Evolutionary conservation across 768 basidiomycete species (phyloP).

Genomic region (Macrolepiota albuminosa): DNA sequence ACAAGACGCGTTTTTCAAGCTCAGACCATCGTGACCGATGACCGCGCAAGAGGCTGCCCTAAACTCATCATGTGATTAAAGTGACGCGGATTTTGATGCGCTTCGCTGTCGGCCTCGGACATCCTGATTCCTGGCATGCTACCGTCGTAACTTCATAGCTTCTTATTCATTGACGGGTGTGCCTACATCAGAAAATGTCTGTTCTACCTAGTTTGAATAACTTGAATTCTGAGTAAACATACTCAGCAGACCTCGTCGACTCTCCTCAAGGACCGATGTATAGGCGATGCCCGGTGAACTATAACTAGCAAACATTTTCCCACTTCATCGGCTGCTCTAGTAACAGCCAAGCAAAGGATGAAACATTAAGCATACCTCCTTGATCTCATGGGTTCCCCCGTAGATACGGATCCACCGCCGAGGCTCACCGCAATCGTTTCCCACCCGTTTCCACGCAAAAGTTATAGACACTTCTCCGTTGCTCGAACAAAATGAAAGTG

Average conservation of each 20-base stretch:
- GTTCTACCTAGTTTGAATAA: too few relatives aligned
- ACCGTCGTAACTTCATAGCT: too few relatives aligned
- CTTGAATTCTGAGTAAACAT: too few relatives aligned
- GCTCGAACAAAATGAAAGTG: not conserved
- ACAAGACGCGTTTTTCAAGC: conserved; percentile 16
- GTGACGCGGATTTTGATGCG: too few relatives aligned
- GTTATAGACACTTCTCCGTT: not conserved
- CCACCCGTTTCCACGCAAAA: not conserved
- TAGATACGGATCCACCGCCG: not conserved
- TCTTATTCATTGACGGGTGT: too few relatives aligned
- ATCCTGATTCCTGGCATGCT: too few relatives aligned
- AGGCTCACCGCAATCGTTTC: not conserved
- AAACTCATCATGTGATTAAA: conserved; percentile 4
- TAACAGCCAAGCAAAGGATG: not conserved
- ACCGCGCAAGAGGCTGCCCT: conserved; percentile 15
- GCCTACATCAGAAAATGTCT: too few relatives aligned
- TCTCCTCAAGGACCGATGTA: not conserved
- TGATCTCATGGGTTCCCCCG: not conserved
- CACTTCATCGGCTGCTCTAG: not conserved
- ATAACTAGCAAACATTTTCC: not conserved
- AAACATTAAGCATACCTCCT: not conserved
- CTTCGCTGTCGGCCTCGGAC: too few relatives aligned
- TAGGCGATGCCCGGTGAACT: not conserved
- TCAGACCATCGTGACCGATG: conserved; percentile 6
- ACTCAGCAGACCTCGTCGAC: not conserved